phyloP scores from a whole-genome alignment of 2,329 filamentous ascomycete species.

The Leptodontidium sp. region DNA sequence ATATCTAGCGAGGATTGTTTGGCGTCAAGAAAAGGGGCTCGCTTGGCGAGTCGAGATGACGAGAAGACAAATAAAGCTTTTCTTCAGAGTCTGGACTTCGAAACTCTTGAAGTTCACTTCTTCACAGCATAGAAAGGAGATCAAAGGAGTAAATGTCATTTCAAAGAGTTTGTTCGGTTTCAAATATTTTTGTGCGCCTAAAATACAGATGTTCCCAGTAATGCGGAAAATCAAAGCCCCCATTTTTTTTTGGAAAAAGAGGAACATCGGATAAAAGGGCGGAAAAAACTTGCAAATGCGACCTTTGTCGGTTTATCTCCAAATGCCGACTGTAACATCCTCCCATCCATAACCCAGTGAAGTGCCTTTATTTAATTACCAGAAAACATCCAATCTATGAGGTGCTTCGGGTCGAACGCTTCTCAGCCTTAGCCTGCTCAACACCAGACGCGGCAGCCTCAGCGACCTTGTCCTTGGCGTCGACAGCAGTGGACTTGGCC shows the following conservation, averaged over 20 bases:
- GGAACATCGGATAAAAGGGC: conserved; percentile 23
- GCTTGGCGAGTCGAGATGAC: neutral
- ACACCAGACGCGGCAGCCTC: conserved; percentile 67
- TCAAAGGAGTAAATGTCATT: neutral
- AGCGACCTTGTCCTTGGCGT: conserved; percentile 77
- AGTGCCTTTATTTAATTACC: conserved; percentile 5
- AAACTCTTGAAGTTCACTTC: neutral
- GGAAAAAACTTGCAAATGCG: conserved; percentile 31
- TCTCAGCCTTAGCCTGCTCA: conserved; percentile 74
- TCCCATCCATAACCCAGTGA: neutral
- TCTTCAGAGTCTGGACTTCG: too few relatives aligned
- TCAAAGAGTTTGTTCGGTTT: conserved; percentile 8
- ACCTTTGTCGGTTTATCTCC: conserved; percentile 18
- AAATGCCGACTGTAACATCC: conserved; percentile 31
- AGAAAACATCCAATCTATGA: conserved; percentile 34
- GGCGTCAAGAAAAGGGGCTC: neutral
- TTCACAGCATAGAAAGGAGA: neutral
- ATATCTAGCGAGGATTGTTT: conserved; percentile 8
- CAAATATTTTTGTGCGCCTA: conserved; percentile 41
- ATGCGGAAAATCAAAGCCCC: conserved; percentile 22
- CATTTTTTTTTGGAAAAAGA: conserved; percentile 6
- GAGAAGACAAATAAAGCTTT: too few relatives aligned
- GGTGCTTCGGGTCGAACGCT: conserved; percentile 45
- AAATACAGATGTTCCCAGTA: conserved; percentile 38
- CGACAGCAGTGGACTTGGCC: conserved; percentile 75